Evolutionary conservation across 2,329 filamentous ascomycete species (phyloP).

Genomic region (Parastagonospora avenae): DNA sequence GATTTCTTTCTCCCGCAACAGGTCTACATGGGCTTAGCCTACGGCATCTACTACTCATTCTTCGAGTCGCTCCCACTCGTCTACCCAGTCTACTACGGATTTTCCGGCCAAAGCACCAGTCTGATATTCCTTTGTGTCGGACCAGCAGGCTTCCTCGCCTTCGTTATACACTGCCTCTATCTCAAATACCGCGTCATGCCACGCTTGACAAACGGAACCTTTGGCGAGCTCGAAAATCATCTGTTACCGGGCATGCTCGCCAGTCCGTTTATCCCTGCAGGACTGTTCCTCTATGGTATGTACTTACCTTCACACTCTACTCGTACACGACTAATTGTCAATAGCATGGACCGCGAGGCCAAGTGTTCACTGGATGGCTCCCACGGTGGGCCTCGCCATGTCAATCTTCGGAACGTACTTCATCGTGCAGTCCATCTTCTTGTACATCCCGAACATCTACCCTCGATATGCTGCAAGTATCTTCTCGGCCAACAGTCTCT

Average conservation of each 20-base stretch:
- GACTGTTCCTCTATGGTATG: conserved; percentile 66
- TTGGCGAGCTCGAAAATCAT: conserved; percentile 72
- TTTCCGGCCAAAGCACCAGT: conserved; percentile 71
- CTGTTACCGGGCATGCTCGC: conserved; percentile 70
- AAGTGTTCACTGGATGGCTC: conserved; percentile 61
- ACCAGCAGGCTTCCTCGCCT: conserved; percentile 70
- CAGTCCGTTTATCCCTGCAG: conserved; percentile 63
- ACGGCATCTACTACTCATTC: conserved; percentile 75
- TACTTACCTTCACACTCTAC: background rate
- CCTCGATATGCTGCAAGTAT: conserved; percentile 55
- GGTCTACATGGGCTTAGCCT: conserved; percentile 82
- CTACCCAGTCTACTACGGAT: conserved; percentile 78
- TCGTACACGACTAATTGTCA: background rate
- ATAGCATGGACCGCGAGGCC: conserved; percentile 66
- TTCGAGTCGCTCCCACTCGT: conserved; percentile 67
- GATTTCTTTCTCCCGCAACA: too few species aligned
- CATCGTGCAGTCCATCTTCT: conserved; percentile 56
- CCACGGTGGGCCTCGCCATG: conserved; percentile 57
- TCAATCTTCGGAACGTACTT: conserved; percentile 50
- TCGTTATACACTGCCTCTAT: conserved; percentile 70
- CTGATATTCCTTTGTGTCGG: conserved; percentile 84
- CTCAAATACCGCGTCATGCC: conserved; percentile 74
- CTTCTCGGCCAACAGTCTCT: conserved; percentile 66
- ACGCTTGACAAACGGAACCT: conserved; percentile 65
- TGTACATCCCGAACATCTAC: conserved; percentile 69